phyloP scores from a whole-genome alignment of 192 early-diverging fungal genomes.

The Gamsiella multidivaricata region DNA sequence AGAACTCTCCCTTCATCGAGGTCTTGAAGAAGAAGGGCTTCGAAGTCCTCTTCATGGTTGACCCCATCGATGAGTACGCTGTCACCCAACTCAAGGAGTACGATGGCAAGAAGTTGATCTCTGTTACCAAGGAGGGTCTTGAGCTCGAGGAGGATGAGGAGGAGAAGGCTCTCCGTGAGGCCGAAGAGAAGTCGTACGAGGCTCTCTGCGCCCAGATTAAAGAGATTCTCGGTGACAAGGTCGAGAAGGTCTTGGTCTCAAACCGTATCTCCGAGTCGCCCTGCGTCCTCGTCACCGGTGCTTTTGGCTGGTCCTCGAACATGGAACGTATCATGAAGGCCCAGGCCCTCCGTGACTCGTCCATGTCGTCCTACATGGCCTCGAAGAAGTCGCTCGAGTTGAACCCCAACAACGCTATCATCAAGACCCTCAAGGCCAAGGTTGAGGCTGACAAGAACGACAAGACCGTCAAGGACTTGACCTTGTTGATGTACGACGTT shows the following conservation, averaged over 20 bases:
- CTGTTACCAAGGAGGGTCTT: constrained; percentile 98
- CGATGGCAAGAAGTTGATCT: constrained; percentile 99
- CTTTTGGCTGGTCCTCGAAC: constrained; percentile 99
- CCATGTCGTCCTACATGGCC: constrained; percentile 99
- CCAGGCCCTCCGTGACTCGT: constrained; percentile 98
- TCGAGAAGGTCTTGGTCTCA: constrained; percentile 92
- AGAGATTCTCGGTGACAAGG: constrained; percentile 99
- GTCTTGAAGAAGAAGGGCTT: constrained; percentile 99
- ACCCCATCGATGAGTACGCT: constrained; percentile 99
- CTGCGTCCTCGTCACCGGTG: constrained; percentile 98
- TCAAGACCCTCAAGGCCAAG: constrained; percentile 94
- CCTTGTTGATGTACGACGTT: constrained; percentile 95
- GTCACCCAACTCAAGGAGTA: constrained; percentile 99
- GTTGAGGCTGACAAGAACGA: constrained; percentile 96
- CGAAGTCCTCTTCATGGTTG: constrained; percentile 98
- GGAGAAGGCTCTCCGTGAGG: constrained; percentile 95
- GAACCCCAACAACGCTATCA: constrained; percentile 95
- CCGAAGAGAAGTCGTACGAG: constrained; percentile 91
- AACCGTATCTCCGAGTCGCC: constrained; percentile 98
- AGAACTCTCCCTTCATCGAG: constrained; percentile 98
- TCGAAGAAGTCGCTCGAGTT: constrained; percentile 99
- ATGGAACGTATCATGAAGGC: constrained; percentile 99
- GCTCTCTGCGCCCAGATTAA: constrained; percentile 93
- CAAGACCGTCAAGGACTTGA: constrained; percentile 98
- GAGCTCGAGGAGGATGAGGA: constrained; percentile 99